Base-by-base conservation (phyloP, 106 monocot species). In the Cymbidium sinense region DNA sequence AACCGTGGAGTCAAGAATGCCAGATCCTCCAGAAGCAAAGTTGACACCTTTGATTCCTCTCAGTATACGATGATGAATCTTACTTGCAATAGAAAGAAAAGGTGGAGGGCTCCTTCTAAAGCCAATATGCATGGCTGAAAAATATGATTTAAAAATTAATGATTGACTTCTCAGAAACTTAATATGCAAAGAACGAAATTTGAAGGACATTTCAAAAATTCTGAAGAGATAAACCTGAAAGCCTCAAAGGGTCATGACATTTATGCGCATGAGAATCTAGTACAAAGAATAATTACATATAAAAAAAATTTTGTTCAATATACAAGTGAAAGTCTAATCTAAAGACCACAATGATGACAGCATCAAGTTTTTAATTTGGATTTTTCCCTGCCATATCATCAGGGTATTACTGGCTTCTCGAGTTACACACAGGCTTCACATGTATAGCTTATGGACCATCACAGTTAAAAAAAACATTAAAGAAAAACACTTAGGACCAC, bases 31-130 rank as follows among this genome's bases (percentile, higher is more conserved):
- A n/a, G 90, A 90, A 50, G 84, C 87, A 75, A 85, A 87, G 75
- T 85, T 90, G 28, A 79, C 84, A 3, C 89, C 86, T 55, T 43
- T 77, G 30, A 78, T 33, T 86, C 86, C 82, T 75, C 75, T 80
- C 36, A 41, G 58, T 7, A 76, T 77, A 34, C 69, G 35, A 75
- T 78, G 78, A 54, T 55, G 78, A 4, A 79, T 77, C 76, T 75
- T 85, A 27, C 65, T 81, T 77, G 82, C 31, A 69, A 90, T 79
- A 20, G 82, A 85, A 19, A 87, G 87, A 70, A 85, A 90, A 23
- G 90, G 85, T 27, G 83, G 85, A 64, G 90, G 90, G 74, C 90
- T 90, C 82, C 87, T 84, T 80, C 54, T 82, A 44, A 84, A 85
- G 15, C 87, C 90, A 78, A 90, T 80, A 50, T 80, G 80, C 9